phyloP scores from a whole-genome alignment of 2,329 filamentous ascomycete species.

The Coniella vitis region DNA sequence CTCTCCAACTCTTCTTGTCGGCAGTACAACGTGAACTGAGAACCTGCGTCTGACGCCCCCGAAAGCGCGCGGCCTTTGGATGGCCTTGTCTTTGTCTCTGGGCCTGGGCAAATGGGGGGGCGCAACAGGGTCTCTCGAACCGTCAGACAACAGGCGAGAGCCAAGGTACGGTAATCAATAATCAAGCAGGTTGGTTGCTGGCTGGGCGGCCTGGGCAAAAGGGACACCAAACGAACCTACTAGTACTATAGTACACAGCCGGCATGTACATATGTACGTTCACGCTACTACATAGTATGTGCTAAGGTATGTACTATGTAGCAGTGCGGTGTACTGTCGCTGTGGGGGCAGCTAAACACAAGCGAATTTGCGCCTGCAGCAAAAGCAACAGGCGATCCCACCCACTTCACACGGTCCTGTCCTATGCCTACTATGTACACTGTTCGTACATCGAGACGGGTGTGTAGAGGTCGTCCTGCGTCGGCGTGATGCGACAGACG shows the following conservation, averaged over 20 bases:
- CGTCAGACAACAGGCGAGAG: too few relatives aligned
- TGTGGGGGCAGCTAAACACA: slow-evolving; percentile 19
- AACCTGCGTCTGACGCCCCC: too few relatives aligned
- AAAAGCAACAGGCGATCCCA: slow-evolving; percentile 7
- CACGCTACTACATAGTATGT: too few relatives aligned
- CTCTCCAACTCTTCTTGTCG: background rate
- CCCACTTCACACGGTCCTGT: background rate
- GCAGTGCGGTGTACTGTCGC: slow-evolving; percentile 6
- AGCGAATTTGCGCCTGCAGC: slow-evolving; percentile 15
- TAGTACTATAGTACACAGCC: too few relatives aligned
- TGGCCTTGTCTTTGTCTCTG: slow-evolving; percentile 7
- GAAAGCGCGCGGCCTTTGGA: background rate
- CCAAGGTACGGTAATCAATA: background rate
- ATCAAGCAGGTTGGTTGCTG: background rate
- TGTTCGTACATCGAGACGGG: too few relatives aligned
- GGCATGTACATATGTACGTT: too few relatives aligned
- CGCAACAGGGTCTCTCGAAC: background rate
- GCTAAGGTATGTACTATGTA: too few relatives aligned
- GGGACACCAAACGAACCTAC: too few relatives aligned
- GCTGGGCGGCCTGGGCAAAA: too few relatives aligned
- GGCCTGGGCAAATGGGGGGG: slow-evolving; percentile 10
- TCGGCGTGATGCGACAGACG: background rate
- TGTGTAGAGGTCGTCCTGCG: background rate
- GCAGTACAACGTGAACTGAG: slow-evolving; percentile 7
- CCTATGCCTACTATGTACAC: too few relatives aligned